Evolutionary conservation across 768 basidiomycete genomes (phyloP), one percentile per base, ranked within the genome.

Genomic region (Pholiota microspora): DNA sequence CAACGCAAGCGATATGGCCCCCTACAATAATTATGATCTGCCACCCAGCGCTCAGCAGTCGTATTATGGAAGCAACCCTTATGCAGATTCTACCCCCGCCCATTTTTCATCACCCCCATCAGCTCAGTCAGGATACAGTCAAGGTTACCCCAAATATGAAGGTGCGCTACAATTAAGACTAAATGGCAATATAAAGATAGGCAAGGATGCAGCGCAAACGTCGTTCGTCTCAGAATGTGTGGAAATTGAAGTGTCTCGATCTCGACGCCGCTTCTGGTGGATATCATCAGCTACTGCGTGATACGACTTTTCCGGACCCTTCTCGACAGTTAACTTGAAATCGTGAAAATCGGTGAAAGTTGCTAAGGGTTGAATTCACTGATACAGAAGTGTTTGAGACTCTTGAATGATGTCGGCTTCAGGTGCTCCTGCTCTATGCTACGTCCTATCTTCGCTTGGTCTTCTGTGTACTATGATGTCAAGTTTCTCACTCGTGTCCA

Each of bases 81-180:
- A 72, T 70, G 72, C 72, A 71, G 74, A 74, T 60, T 70, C 79
- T 54, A 70, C 83, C 61, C 70, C 76, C 66, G 77, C 83, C 67
- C 85, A 80, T 73, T 74, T 64, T 45, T 55, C 60, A 59, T 60
- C 61, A 38, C 49, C 73, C 64, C 62, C 72, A 51, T 69, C 77
- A 69, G 72, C 71, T 49, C 67, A 75, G 59, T 73, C 75, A 57
- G 80, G 78, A 52, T 80, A 75, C 67, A 70, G 77, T 69, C 84
- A 87, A 73, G 84, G 76, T 59, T 88, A 81, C 71, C 60, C 67
- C 59, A 82, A 80, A 73, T 80, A 73, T 75, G 89, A 92, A 92
- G 90, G 90, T 93, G 82, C 89, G 90, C 89, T 86, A 78, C 81
- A 79, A 71, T 83, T 84, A 73, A 84, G 81, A 82, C 77, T 83